Evolutionary conservation across 306 rosid genomes (phyloP).

Genomic region (Ceratonia siliqua): DNA sequence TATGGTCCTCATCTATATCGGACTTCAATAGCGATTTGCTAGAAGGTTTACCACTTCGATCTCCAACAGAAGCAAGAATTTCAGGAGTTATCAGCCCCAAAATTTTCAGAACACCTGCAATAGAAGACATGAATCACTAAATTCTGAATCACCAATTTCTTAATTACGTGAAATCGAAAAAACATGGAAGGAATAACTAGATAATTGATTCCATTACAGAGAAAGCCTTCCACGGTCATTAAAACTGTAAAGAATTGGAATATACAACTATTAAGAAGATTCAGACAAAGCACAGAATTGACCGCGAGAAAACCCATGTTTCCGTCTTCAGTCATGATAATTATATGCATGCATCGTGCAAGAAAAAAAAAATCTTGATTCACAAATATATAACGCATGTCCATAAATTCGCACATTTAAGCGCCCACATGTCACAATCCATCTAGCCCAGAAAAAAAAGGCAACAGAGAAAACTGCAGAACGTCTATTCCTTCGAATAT

Average conservation of each 20-base stretch:
- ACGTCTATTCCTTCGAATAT: conserved; percentile 14
- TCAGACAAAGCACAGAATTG: conserved; percentile 4
- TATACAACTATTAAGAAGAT: neutral
- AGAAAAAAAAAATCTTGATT: neutral
- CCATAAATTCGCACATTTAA: neutral
- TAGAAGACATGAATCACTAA: conserved; percentile 14
- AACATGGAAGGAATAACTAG: neutral
- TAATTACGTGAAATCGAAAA: neutral
- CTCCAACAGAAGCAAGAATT: conserved; percentile 25
- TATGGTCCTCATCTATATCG: conserved; percentile 62
- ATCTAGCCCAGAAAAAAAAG: neutral
- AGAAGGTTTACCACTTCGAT: conserved; percentile 16
- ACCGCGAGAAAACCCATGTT: conserved; percentile 9
- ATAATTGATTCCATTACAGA: neutral
- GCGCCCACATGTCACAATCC: neutral
- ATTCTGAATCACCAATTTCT: conserved; percentile 22
- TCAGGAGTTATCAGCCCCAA: conserved; percentile 11
- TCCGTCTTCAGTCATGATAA: neutral
- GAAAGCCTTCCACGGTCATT: neutral
- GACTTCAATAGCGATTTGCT: neutral
- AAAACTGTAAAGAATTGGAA: neutral
- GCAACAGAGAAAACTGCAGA: neutral
- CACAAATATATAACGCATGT: neutral
- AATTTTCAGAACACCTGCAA: conserved; percentile 41
- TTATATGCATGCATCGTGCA: conserved; percentile 7